A percentile compares a stretch with the other conserved stretches of the same genome.
Evolutionary conservation across 2,329 filamentous ascomycete species (phyloP).

Genomic region (Aspergillus sp.): DNA sequence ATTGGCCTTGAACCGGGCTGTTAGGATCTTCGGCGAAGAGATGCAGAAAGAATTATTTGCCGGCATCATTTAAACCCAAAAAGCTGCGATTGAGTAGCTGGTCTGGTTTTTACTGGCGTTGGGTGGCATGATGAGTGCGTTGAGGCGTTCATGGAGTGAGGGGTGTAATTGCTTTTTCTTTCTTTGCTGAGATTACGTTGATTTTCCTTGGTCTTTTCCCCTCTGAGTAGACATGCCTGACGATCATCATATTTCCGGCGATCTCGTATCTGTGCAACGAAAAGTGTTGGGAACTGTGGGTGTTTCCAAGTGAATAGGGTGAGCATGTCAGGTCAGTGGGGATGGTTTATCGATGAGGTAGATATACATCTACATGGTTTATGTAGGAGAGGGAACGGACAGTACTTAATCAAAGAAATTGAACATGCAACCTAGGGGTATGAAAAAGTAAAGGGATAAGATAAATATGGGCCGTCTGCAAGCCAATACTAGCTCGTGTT

Average conservation of each 20-base stretch:
- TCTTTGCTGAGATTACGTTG: neutral
- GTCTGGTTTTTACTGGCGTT: neutral
- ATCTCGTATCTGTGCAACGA: neutral
- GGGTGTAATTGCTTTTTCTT: neutral
- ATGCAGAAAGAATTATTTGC: slow-evolving; percentile 32
- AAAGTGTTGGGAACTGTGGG: neutral
- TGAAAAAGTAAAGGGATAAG: no score
- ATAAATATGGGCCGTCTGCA: no score
- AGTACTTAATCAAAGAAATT: no score
- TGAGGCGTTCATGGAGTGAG: neutral
- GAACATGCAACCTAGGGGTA: no score
- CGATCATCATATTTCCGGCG: neutral
- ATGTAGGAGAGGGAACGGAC: no score
- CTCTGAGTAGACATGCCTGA: neutral
- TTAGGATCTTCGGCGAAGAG: slow-evolving; percentile 33
- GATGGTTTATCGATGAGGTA: no score
- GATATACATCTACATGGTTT: no score
- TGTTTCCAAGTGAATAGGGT: no score
- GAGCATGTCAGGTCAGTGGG: no score
- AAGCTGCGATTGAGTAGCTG: neutral
- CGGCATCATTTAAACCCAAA: neutral
- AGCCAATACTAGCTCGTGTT: no score
- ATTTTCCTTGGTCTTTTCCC: neutral
- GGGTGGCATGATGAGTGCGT: neutral
- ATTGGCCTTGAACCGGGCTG: slow-evolving; percentile 26